Evolutionary conservation across 495 filamentous ascomycete genomes (phyloP).

Genomic region (Corynascus novoguineensis): DNA sequence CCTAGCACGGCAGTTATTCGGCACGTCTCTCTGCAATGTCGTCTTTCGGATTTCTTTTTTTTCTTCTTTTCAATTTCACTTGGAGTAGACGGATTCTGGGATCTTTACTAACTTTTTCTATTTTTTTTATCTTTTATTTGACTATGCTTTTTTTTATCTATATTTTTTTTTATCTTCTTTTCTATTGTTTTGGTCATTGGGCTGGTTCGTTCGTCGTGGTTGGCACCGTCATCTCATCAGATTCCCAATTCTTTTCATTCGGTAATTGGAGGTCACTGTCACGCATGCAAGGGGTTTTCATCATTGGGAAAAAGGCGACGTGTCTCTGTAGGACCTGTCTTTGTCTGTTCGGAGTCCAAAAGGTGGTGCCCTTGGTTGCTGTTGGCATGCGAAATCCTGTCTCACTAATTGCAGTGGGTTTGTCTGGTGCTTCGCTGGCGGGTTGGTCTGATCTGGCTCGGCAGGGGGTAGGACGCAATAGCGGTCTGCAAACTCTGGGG

Average conservation of each 20-base stretch:
- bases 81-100: no score
- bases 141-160: slow-evolving; percentile 17
- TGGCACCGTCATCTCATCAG: neutral
- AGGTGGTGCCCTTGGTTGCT: neutral
- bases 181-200: slow-evolving; percentile 17
- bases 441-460: neutral
- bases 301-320: neutral
- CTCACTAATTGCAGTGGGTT: neutral
- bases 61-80: neutral
- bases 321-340: neutral
- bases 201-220: slow-evolving; percentile 3
- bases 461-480: neutral
- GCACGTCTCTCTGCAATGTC: no score
- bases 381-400: neutral
- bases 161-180: neutral
- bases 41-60: neutral
- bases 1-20: no score
- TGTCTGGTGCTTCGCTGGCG: slow-evolving; percentile 5
- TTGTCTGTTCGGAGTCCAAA: neutral
- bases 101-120: slow-evolving; percentile 3
- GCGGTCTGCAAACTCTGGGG: neutral
- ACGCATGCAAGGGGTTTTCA: neutral
- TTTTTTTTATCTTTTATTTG: slow-evolving; percentile 16
- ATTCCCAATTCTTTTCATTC: neutral
- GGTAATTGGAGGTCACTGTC: neutral